phyloP scores from a whole-genome alignment of 2,329 filamentous ascomycete species.

The Fusarium agapanthi region DNA sequence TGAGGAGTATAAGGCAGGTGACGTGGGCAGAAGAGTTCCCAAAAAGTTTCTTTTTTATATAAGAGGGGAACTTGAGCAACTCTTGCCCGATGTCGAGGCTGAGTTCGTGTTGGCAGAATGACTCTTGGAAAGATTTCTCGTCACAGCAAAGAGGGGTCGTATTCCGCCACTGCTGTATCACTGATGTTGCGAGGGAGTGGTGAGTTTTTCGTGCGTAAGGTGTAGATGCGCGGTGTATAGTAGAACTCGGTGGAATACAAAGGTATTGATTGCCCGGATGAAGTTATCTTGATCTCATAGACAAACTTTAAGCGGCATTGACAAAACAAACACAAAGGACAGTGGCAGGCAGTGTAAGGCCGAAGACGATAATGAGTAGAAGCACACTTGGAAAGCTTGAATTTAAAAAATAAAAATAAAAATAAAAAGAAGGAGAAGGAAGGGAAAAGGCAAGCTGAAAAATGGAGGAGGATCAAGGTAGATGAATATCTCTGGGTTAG shows the following conservation, averaged over 20 bases:
- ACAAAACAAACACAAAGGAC: neutral
- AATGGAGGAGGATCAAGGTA: slow-evolving; percentile 28
- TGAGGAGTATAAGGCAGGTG: neutral
- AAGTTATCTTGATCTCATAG: slow-evolving; percentile 6
- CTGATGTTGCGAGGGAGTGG: neutral
- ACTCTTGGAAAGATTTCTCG: slow-evolving; percentile 23
- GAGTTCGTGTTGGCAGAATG: slow-evolving; percentile 5
- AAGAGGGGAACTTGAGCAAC: neutral
- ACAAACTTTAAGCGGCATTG: slow-evolving; percentile 25
- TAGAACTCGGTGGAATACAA: neutral
- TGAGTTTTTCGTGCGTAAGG: slow-evolving; percentile 19
- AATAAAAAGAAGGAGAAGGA: neutral
- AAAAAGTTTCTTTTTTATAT: neutral
- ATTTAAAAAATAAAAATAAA: neutral
- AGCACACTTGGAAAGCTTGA: neutral
- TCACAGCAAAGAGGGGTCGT: slow-evolving; percentile 8
- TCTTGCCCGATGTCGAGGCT: neutral
- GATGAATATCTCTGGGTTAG: slow-evolving; percentile 25
- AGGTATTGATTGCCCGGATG: neutral
- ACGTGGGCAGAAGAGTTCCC: neutral
- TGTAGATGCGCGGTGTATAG: neutral
- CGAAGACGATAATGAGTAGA: neutral
- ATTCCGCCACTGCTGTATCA: slow-evolving; percentile 9
- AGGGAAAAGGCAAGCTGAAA: slow-evolving; percentile 10
- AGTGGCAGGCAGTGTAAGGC: neutral